Evolutionary conservation across 257 asterid genomes (phyloP), one percentile per base, ranked within the genome.

Genomic region (Sherardia arvensis): DNA sequence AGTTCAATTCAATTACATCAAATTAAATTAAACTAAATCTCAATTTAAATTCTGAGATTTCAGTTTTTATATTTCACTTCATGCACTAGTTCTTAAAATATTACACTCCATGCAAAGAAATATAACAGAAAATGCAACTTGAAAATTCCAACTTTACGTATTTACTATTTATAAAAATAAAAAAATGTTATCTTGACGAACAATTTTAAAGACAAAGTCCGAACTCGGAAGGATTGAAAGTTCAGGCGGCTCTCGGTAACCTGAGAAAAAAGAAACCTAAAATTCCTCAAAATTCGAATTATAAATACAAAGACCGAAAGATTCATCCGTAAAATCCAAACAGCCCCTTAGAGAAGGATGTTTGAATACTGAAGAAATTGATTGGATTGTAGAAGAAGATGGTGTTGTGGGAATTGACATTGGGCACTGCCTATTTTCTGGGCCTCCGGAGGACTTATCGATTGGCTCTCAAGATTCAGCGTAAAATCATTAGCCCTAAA

Each of bases 371-470:
- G 67, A 1, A 33, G 58, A 59, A 29, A 27, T 43, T 58, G 26
- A n/a, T 33, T 15, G 1, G 61, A 43, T 15, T 43, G 0, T 20
- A 43, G 15, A 47, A 17, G 60, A 72, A 58, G 69, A 90, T 90
- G 97, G 97, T 90, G 77, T 71, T 90, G 27, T 90, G 97, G 97
- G 97, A 90, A 81, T 78, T 90, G 73, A 82, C 97, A 69, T 74
- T 90, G 74, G 95, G 73, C 7, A 85, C 97, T 33, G 97, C 97
- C 59, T 90, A 90, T 75, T 90, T 90, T 74, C 66, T 90, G 77
- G 97, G 97, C 66, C 78, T 90, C 51, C 83, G 70, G 69, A 80
- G 95, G 74, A 90, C 96, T 17, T 90, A 85, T 78, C 79, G 56
- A 40, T 86, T 87, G 69, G 90, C 87, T 59, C 81, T 90, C 66